Conservation (phyloP, 768 basidiomycete genomes). For the Hericium coralloides region DNA sequence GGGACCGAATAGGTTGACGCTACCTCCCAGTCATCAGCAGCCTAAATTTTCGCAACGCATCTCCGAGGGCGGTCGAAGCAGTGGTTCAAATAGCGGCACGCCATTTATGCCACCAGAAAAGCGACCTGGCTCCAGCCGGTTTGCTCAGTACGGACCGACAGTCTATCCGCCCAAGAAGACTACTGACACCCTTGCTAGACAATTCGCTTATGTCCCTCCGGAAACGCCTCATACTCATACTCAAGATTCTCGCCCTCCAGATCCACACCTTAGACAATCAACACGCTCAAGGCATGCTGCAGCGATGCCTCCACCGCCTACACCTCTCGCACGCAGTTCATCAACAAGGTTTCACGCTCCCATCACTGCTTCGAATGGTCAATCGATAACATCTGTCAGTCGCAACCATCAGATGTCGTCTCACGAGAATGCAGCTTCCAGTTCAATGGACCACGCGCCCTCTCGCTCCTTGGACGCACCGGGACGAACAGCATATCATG, state of each 20-base stretch:
- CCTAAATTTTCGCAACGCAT: conserved; percentile 30
- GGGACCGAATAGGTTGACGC: conserved; percentile 58
- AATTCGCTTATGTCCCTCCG: conserved; percentile 56
- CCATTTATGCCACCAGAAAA: conserved; percentile 13
- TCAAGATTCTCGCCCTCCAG: conserved; percentile 19
- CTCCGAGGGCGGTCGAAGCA: background rate
- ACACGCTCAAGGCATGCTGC: conserved; percentile 11
- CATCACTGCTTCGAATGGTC: background rate
- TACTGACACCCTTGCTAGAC: conserved; percentile 28
- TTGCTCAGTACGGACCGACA: conserved; percentile 34
- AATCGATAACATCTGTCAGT: background rate
- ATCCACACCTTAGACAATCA: background rate
- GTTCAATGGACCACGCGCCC: conserved; percentile 1
- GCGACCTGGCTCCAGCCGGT: conserved; percentile 42
- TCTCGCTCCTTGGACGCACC: conserved; percentile 11
- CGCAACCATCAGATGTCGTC: conserved; percentile 6
- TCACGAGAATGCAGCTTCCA: conserved; percentile 23
- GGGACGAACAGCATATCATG: background rate
- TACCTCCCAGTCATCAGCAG: conserved; percentile 50
- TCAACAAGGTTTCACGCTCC: no score
- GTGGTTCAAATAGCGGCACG: background rate
- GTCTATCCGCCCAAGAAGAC: background rate
- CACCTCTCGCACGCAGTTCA: conserved; percentile 24
- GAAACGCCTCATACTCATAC: conserved; percentile 33
- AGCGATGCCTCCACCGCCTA: conserved; percentile 46